Conservation (phyloP, 305 asterid genomes). For the Petunia hybrid region DNA sequence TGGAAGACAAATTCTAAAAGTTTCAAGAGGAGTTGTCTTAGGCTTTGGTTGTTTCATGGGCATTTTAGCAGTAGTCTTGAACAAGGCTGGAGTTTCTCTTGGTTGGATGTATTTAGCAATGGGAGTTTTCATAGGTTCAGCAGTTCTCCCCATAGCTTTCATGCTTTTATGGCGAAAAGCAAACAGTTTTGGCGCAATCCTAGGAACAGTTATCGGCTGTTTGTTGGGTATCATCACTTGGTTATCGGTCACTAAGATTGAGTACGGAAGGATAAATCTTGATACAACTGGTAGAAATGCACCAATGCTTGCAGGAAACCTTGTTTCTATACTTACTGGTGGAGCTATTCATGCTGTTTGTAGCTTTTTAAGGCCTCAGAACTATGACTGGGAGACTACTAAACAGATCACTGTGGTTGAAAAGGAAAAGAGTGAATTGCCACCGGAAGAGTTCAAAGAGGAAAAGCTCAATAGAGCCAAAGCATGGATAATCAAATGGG, state of each 20-base stretch:
- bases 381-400: conserved; percentile 85
- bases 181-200: conserved; percentile 74
- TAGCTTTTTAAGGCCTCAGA: conserved; percentile 75
- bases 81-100: conserved; percentile 85
- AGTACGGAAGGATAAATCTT: conserved; percentile 77
- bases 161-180: conserved; percentile 92
- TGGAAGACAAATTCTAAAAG: conserved; percentile 71
- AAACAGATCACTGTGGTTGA: conserved; percentile 81
- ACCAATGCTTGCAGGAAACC: conserved; percentile 92
- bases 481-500: conserved; percentile 89
- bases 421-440: conserved; percentile 66
- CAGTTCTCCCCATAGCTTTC: conserved; percentile 91
- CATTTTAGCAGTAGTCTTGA: conserved; percentile 76
- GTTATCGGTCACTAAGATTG: conserved; percentile 74
- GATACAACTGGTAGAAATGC: conserved; percentile 95
- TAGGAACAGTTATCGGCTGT: conserved; percentile 72
- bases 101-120: conserved; percentile 95
- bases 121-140: conserved; percentile 93
- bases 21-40: conserved; percentile 69
- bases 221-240: conserved; percentile 78
- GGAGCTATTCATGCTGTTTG: conserved; percentile 76
- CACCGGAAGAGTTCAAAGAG: conserved; percentile 71
- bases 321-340: conserved; percentile 82
- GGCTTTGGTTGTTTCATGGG: conserved; percentile 89
- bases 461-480: conserved; percentile 70